Evolutionary conservation across 441 rosid species (phyloP).

Genomic region (Erodium trifolium): DNA sequence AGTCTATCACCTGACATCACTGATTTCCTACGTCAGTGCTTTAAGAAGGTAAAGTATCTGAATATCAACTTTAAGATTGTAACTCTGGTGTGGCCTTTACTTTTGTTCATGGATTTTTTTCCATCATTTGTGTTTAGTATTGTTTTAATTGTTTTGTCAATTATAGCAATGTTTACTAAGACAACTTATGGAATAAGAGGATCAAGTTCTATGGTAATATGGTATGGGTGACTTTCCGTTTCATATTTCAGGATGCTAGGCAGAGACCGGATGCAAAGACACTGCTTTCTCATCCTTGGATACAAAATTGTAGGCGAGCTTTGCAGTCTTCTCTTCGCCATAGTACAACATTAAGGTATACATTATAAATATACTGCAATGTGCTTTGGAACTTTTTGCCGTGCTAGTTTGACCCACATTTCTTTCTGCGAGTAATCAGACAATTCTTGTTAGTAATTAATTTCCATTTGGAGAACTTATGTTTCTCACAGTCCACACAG

Average conservation of each 20-base stretch:
- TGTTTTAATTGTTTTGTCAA: background rate
- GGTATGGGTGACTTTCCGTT: conserved; percentile 14
- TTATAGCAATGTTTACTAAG: conserved; percentile 4
- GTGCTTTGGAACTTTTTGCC: conserved; percentile 5
- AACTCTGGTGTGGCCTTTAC: background rate
- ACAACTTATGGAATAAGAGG: background rate
- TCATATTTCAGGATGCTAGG: conserved; percentile 71
- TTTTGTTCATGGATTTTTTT: background rate
- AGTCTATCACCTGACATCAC: conserved; percentile 89
- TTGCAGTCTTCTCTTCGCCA: conserved; percentile 81
- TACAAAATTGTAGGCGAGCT: conserved; percentile 78
- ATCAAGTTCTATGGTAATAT: conserved; percentile 6
- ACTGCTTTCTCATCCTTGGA: conserved; percentile 97
- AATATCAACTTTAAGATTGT: conserved; percentile 1
- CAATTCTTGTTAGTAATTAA: background rate
- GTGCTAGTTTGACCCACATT: conserved; percentile 6
- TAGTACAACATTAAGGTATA: conserved; percentile 68
- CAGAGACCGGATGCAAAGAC: conserved; percentile 99
- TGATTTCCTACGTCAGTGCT: conserved; percentile 86
- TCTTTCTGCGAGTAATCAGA: conserved; percentile 1
- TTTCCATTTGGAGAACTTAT: background rate
- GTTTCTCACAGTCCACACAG: background rate
- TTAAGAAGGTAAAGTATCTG: conserved; percentile 67
- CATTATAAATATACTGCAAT: background rate
- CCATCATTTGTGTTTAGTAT: background rate